A percentile compares a stretch with the other conserved stretches of the same genome.
These are phyloP conservation scores for Aciculoconidium aculeatum DNA, from an alignment of 805 yeast species.

Conservation along the genomic window DNA sequence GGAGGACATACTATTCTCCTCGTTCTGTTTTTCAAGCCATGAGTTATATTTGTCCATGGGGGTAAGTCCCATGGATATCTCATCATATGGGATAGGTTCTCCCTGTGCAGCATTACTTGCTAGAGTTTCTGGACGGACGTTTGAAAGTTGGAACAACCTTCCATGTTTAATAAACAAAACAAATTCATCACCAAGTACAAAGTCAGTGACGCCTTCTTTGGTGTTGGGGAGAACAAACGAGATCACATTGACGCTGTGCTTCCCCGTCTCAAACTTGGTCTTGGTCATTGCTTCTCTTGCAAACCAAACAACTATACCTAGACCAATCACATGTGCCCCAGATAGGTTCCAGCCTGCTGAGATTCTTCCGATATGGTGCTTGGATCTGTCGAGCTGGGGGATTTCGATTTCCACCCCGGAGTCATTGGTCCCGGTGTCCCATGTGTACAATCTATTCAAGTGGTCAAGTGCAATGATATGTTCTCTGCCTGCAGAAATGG, in stretches of 20 bases:
- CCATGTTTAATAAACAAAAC: conserved; percentile 49
- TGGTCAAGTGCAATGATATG: conserved; percentile 59
- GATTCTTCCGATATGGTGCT: conserved; percentile 36
- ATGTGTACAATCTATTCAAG: conserved; percentile 45
- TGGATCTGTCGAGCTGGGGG: conserved; percentile 15
- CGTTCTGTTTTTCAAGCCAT: conserved; percentile 20
- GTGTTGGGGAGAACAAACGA: conserved; percentile 39
- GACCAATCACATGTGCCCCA: conserved; percentile 40
- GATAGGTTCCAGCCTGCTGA: conserved; percentile 66
- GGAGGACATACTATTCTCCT: conserved; percentile 13
- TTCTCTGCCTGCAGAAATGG: conserved; percentile 57
- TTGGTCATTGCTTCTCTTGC: conserved; percentile 18
- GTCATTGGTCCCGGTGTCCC: conserved; percentile 46
- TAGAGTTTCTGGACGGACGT: conserved; percentile 3
- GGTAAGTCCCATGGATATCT: conserved; percentile 6
- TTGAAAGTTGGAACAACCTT: conserved; percentile 26
- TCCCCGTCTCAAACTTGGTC: conserved; percentile 13
- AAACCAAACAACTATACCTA: conserved; percentile 60
- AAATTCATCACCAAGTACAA: conserved; percentile 47
- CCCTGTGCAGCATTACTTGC: conserved; percentile 2
- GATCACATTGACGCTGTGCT: conserved; percentile 24
- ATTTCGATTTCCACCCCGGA: conserved; percentile 43
- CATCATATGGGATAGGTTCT: conserved; percentile 4
- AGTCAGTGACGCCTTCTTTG: conserved; percentile 41
- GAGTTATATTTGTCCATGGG: conserved; percentile 24